Evolutionary conservation across 2,329 filamentous ascomycete genomes (phyloP), one percentile per base, ranked within the genome.

Genomic region (Aureobasidium sp.): DNA sequence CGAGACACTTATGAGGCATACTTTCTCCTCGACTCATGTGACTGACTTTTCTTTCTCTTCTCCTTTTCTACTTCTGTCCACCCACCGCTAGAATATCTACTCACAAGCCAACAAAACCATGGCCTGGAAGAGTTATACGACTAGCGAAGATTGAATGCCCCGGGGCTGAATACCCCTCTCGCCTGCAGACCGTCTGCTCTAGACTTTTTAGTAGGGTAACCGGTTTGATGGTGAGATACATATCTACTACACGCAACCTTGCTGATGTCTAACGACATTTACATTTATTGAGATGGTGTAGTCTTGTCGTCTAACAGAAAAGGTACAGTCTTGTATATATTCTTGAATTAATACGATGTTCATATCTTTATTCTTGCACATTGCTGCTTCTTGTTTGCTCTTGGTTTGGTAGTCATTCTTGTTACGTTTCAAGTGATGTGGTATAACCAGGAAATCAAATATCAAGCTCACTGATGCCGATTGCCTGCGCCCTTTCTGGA

Each of bases 201-300:
- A 71, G 29, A 44, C 5, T 32, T 79, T 81, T 90, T 12, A 34
- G 37, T 60, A 46, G 87, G 87, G 77, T 81, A 76, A 81, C 82
- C 81, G 85, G 87, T 92, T 92, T 93, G 88, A 92, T 87, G 87
- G 86, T 84, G 86, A 91, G 88, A 81, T 66, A 92, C 87, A 93
- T 57, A 8, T 23, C 4, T 46, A 20, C 20, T 20, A 20, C 20
- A 20, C 20, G 7, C 32, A 56, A 37, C 51, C 34, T 44, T 52
- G 17, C 52, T 51, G 52, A 56, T 48, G 57, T 60, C 51, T 55
- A 42, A 55, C 51, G 51, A 55, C 41, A 9, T 37, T 17, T 42
- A 29, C 51, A 12, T 36, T 23, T 4, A 5, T 23, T 17, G 20
- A 27, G 13, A 9, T 13, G 9, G 20, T 23, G 47, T 36, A n/a